Evolutionary conservation across 768 basidiomycete species (phyloP), one percentile per base, ranked within the genome.

Genomic region (Podaxis sp.): DNA sequence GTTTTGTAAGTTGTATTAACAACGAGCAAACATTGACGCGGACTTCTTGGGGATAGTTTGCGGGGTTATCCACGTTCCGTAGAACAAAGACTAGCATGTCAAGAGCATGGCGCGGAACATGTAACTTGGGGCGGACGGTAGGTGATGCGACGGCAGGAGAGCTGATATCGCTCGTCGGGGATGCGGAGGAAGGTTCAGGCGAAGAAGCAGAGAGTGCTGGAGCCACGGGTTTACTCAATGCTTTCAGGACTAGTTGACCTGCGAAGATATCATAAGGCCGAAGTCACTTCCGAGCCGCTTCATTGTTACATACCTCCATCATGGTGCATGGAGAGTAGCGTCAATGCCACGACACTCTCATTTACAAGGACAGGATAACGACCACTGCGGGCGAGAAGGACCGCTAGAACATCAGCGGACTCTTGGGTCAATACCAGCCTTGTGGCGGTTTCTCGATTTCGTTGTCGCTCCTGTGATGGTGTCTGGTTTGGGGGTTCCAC

Each of bases 331-430:
- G 87, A 87, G 63, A 98, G 74, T 55, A 98, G 72, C 46, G 88
- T 92, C 64, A 96, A 75, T 3, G 92, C 92, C 48, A 97, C 85
- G 22, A 96, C 80, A 2, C 89, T 92, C 73, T 99, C 96, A 67
- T 95, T 96, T 59, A 97, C 84, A 36, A 99, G 80, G 44, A 94
- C 79, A 1, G 92, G 89, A 71, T 93, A 94, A 71, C 87, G 89
- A 65, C 82, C 85, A 70, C 92, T 93, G 65, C 89, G 82, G 26
- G 85, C 84, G 17, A 96, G 79, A 61, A 97, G 84, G 60, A 82
- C 85, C 1, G 87, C 83, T 36, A 99, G 79, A 28, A 86, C 83
- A 3, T 80, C 79, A 0, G 85, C 83, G 63, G 84, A 85, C 17
- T 85, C 80, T n/a, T 76, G 71, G 13, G 79, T 85, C 36, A 82